Evolutionary conservation across 768 basidiomycete genomes (phyloP).

Genomic region (Mrakia hoshinonis): DNA sequence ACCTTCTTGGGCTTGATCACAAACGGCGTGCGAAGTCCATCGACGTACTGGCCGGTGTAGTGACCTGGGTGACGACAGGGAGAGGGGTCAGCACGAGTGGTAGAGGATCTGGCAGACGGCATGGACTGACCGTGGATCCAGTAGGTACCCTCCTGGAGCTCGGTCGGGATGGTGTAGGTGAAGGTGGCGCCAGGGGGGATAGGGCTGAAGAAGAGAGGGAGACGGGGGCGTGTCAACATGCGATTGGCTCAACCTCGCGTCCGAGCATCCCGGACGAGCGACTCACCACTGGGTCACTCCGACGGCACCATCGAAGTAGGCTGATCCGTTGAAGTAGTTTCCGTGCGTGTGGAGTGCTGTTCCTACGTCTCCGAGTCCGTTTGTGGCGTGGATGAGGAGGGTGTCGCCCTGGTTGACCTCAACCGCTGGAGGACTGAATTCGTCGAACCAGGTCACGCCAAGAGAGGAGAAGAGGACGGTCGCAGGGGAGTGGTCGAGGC

Average conservation of each 20-base stretch:
- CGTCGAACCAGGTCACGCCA: neutral
- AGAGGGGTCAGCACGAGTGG: neutral
- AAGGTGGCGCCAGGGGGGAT: conserved; percentile 65
- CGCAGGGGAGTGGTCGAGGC: neutral
- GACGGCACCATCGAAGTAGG: conserved; percentile 83
- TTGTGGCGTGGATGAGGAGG: conserved; percentile 64
- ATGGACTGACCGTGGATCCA: conserved; percentile 44
- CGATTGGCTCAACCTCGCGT: neutral
- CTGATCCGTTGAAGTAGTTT: conserved; percentile 80
- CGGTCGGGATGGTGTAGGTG: conserved; percentile 57
- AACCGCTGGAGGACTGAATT: conserved; percentile 58
- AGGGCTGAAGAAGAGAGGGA: conserved; percentile 18
- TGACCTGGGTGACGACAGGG: neutral
- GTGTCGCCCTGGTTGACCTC: conserved; percentile 63
- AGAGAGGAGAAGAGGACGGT: neutral
- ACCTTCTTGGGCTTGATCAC: conserved; percentile 52
- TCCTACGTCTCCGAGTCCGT: conserved; percentile 55
- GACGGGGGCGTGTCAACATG: neutral
- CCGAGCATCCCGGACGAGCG: neutral
- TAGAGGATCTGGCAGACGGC: conserved; percentile 30
- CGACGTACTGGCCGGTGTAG: conserved; percentile 63
- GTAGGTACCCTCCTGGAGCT: conserved; percentile 38
- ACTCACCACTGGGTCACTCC: conserved; percentile 73
- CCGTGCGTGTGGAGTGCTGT: conserved; percentile 85
- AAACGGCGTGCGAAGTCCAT: conserved; percentile 82